Conservation (phyloP, 805 yeast species). For the Sugiyamaella chiloensis region DNA sequence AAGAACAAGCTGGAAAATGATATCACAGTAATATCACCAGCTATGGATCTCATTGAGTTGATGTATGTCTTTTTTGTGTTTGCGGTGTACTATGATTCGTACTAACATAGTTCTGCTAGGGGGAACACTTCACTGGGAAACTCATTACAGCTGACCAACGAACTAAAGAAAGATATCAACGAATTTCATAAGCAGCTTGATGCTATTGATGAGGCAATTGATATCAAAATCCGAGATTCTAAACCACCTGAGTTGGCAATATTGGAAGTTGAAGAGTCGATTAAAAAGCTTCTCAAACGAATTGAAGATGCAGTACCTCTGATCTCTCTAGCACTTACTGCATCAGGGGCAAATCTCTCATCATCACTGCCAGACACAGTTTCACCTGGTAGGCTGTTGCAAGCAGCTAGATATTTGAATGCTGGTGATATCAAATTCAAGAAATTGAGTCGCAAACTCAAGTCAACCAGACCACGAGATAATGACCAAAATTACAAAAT, state of each 20-base stretch:
- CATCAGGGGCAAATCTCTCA: constrained; percentile 62
- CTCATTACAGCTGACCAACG: constrained; percentile 52
- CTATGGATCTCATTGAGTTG: constrained; percentile 64
- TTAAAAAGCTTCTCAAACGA: constrained; percentile 45
- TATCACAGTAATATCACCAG: constrained; percentile 57
- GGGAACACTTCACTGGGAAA: constrained; percentile 41
- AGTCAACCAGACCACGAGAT: constrained; percentile 12
- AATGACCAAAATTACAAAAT: constrained; percentile 13
- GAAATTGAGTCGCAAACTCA: constrained; percentile 2
- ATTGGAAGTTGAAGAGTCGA: constrained; percentile 46
- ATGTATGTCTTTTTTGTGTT: constrained; percentile 28
- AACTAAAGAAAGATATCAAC: constrained; percentile 55
- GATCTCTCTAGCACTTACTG: constrained; percentile 59
- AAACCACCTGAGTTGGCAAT: constrained; percentile 37
- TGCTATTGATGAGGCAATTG: constrained; percentile 34
- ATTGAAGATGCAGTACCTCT: constrained; percentile 70
- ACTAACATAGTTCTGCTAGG: constrained; percentile 22
- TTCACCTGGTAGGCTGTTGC: constrained; percentile 65
- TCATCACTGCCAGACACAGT: constrained; percentile 49
- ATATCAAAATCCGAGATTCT: constrained; percentile 23
- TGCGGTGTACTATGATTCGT: not conserved
- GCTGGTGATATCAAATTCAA: constrained; percentile 37
- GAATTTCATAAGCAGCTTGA: constrained; percentile 51
- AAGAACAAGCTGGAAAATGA: constrained; percentile 51
- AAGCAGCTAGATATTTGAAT: constrained; percentile 50